These are phyloP conservation scores for Pseudoperonospora humuli DNA, from an alignment of 352 stramenopile species.

Conservation along the genomic window DNA sequence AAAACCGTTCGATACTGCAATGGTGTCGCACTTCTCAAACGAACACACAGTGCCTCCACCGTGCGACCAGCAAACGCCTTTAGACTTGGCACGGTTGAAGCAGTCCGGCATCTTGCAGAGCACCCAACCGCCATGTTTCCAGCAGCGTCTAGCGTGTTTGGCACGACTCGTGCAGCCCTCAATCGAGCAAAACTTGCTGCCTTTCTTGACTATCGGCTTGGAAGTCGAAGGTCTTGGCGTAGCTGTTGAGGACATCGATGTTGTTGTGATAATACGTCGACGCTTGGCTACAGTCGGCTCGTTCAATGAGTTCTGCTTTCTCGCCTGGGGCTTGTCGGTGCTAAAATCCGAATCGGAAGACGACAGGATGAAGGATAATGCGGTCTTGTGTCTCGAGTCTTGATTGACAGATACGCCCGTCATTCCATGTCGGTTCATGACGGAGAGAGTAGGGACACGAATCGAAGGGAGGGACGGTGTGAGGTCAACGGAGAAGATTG, in stretches of 20 bases:
- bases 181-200: slow-evolving; percentile 51
- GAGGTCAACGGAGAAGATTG: slow-evolving; percentile 3
- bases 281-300: slow-evolving; percentile 14
- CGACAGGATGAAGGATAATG: slow-evolving; percentile 31
- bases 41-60: slow-evolving; percentile 46
- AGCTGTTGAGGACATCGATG: background rate
- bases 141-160: slow-evolving; percentile 52
- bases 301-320: slow-evolving; percentile 13
- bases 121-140: slow-evolving; percentile 51
- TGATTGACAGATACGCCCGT: slow-evolving; percentile 2
- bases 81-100: slow-evolving; percentile 58
- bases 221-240: background rate
- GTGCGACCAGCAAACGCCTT: slow-evolving; percentile 58
- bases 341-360: slow-evolving; percentile 23
- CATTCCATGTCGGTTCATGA: slow-evolving; percentile 15
- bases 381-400: slow-evolving; percentile 16
- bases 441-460: slow-evolving; percentile 12
- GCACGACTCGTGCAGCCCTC: slow-evolving; percentile 36
- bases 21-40: slow-evolving; percentile 39
- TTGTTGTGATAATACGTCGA: slow-evolving; percentile 8
- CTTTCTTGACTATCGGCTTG: slow-evolving; percentile 24
- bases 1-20: slow-evolving; percentile 46
- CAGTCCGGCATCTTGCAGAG: slow-evolving; percentile 53
- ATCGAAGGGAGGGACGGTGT: slow-evolving; percentile 2
- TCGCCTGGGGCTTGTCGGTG: slow-evolving; percentile 6